Percentiles rank a stretch among this genome's conserved stretches.
These are phyloP conservation scores for Rhododendron williamsianum DNA, from an alignment of 148 eudicot species.

Conservation along the genomic window DNA sequence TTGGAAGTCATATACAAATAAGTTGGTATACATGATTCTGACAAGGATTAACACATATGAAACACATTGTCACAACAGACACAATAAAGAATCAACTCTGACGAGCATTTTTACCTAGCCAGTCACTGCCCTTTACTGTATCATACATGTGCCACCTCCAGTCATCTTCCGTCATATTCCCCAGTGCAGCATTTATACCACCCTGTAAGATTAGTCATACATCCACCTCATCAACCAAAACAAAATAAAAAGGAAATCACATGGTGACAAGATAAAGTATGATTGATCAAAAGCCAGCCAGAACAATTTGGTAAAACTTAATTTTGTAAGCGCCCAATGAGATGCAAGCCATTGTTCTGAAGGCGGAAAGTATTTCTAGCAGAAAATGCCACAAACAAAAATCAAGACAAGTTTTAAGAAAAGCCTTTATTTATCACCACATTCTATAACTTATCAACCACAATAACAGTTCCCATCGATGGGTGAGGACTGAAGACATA, in stretches of 20 bases:
- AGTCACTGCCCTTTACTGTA: conserved; percentile 98
- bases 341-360: background rate
- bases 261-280: background rate
- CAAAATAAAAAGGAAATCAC: background rate
- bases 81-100: background rate
- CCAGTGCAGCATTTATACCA: conserved; percentile 98
- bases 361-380: background rate
- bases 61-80: background rate
- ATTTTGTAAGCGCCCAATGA: background rate
- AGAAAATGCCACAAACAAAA: background rate
- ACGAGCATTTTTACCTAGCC: conserved; percentile 60
- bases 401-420: background rate
- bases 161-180: conserved; percentile 96
- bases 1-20: background rate
- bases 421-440: background rate
- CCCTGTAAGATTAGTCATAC: conserved; percentile 59
- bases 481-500: background rate
- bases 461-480: background rate
- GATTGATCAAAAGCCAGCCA: background rate
- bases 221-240: background rate
- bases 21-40: background rate
- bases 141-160: conserved; percentile 99
- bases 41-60: background rate
- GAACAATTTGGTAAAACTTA: background rate
- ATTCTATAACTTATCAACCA: background rate